Evolutionary conservation across 257 asterid species (phyloP).

Genomic region (Solanum ossicruentum): DNA sequence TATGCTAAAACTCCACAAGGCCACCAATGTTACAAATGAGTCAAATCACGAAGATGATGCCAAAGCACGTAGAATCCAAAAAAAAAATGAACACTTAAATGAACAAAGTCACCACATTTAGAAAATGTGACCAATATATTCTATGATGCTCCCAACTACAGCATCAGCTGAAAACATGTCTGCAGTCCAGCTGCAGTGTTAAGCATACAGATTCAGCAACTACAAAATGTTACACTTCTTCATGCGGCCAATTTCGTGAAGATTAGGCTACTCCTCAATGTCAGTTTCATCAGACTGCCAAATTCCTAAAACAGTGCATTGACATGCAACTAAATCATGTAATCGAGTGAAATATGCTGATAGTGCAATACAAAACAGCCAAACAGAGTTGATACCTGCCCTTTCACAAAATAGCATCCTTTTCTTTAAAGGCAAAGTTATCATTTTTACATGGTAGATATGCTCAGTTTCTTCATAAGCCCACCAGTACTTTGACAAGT

Average conservation of each 20-base stretch:
- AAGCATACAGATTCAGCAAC: neutral
- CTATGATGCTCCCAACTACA: neutral
- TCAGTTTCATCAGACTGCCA: neutral
- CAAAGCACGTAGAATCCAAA: neutral
- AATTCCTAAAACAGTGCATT: neutral
- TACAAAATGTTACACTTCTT: neutral
- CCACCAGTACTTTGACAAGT: neutral
- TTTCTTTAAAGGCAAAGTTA: neutral
- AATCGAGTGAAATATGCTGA: neutral
- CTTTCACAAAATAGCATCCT: neutral
- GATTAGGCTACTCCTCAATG: neutral
- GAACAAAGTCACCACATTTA: neutral
- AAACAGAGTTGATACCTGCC: neutral
- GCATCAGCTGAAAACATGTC: neutral
- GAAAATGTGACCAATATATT: neutral
- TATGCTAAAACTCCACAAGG: neutral
- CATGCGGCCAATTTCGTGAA: neutral
- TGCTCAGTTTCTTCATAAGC: neutral
- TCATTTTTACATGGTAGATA: neutral
- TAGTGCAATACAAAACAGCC: neutral
- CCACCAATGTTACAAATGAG: neutral
- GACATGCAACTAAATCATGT: neutral
- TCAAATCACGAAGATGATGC: neutral
- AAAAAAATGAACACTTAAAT: neutral
- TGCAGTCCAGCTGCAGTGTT: neutral